Evolutionary conservation across 768 basidiomycete species (phyloP), one percentile per base, ranked within the genome.

Genomic region (Sutorius australiensis): DNA sequence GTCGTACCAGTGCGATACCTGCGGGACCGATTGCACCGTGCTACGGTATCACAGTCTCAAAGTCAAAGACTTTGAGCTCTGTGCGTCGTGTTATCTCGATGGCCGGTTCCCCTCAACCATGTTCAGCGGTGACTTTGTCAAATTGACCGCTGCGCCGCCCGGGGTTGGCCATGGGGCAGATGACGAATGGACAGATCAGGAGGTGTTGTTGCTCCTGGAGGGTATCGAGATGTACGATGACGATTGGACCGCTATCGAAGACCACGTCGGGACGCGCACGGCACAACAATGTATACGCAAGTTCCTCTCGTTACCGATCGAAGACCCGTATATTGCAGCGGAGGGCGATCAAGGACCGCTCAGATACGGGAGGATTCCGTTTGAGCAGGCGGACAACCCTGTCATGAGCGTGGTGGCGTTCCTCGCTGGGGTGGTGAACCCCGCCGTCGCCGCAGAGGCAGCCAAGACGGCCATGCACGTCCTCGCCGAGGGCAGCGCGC

Each of bases 371-470:
- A 73, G 87, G 14, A 78, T 97, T 49, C 95, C 95, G 0, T 97
- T 98, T 66, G 89, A 93, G 61, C 90, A 93, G 67, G 84, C 90
- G 5, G 97, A 99, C 64, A 98, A 98, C 64, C 97, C 97, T 0
- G 92, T 99, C 16, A 93, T 99, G 93, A 92, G 90, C 68, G 97
- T 98, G 21, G 95, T 98, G 17, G 93, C 97, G 2, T 98, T 98
- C 75, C 77, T 99, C 21, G 93, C 97, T 8, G 89, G 92, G 6
- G 93, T 95, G 10, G 88, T 98, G 7, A 84, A 84, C 10, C 92
- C 93, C 0, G 86, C 86, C 0, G 88, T 97, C 5, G 95, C 95
- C 4, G 89, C 92, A 0, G 93, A 93, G 54, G 95, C 95, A 1
- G 97, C 97, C 6, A 93, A 93, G 68, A 85, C 85, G 0, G 94